These are phyloP conservation scores for Suillus americanus DNA, from an alignment of 768 basidiomycete species.

Conservation along the genomic window DNA sequence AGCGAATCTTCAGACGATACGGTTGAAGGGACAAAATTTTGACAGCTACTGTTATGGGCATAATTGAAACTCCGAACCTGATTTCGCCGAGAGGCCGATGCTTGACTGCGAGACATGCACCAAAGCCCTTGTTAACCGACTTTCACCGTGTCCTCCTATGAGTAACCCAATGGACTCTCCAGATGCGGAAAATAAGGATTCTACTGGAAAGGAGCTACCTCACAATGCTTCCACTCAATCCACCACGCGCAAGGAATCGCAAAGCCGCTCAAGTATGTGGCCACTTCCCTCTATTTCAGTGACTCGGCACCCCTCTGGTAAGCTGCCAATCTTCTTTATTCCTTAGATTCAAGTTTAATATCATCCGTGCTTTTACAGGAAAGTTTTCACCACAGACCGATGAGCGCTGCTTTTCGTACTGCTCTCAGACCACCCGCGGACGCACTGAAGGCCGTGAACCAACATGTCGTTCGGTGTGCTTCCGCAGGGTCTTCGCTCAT, in stretches of 20 bases:
- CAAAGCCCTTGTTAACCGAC: constrained; percentile 2
- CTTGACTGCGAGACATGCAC: background rate
- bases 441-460: constrained; percentile 52
- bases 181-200: constrained; percentile 1
- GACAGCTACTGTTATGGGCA: background rate
- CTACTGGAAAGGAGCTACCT: background rate
- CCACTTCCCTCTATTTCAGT: constrained; percentile 25
- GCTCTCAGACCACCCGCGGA: constrained; percentile 55
- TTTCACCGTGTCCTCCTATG: constrained; percentile 2
- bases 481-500: constrained; percentile 66
- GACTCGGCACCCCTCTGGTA: constrained; percentile 23
- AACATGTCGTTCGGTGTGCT: constrained; percentile 56
- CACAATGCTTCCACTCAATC: background rate
- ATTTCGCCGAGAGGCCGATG: constrained; percentile 10
- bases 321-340: constrained; percentile 5
- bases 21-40: constrained; percentile 27
- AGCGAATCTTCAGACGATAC: constrained; percentile 79
- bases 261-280: constrained; percentile 7
- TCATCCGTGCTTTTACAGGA: constrained; percentile 34
- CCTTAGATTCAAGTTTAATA: background rate
- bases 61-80: constrained; percentile 8
- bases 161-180: constrained; percentile 1
- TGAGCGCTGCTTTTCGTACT: constrained; percentile 65
- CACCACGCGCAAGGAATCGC: constrained; percentile 2
- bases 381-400: constrained; percentile 58